Evolutionary conservation across 257 asterid species (phyloP).

Genomic region (Anisodus tanguticus): DNA sequence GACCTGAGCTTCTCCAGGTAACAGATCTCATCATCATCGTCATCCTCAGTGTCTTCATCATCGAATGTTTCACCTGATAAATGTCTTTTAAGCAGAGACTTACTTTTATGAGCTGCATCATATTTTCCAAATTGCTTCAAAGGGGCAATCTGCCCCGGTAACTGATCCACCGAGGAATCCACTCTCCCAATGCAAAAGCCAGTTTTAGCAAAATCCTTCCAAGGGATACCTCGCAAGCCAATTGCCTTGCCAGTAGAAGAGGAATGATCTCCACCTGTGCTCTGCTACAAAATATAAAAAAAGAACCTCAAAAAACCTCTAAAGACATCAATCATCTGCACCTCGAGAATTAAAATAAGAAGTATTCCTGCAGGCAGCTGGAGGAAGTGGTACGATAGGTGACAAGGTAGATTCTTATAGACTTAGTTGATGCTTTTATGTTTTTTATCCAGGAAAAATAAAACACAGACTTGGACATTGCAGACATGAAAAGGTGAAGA

Average conservation of each 20-base stretch:
- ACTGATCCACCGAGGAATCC: conserved; percentile 40
- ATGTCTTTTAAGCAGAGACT: conserved; percentile 46
- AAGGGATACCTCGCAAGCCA: conserved; percentile 66
- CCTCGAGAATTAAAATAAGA: background rate
- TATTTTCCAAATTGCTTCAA: conserved; percentile 42
- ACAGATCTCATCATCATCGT: conserved; percentile 71
- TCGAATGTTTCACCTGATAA: conserved; percentile 46
- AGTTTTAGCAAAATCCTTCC: conserved; percentile 73
- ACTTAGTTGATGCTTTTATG: background rate
- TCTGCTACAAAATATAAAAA: conserved; percentile 46
- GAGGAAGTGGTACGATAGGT: background rate
- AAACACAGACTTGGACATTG: background rate
- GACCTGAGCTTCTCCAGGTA: conserved; percentile 71
- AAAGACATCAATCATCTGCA: background rate
- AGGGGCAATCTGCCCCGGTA: conserved; percentile 38
- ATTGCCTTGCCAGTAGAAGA: conserved; percentile 39
- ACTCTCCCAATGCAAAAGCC: conserved; percentile 53
- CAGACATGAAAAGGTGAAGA: background rate
- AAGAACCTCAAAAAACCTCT: background rate
- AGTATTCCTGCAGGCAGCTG: background rate
- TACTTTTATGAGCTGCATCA: conserved; percentile 48
- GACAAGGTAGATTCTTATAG: background rate
- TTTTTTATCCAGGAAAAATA: background rate
- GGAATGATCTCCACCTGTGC: conserved; percentile 28
- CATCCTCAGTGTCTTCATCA: conserved; percentile 51